Evolutionary conservation across 2,329 filamentous ascomycete species (phyloP).

Genomic region (Fusarium fujikuroi): DNA sequence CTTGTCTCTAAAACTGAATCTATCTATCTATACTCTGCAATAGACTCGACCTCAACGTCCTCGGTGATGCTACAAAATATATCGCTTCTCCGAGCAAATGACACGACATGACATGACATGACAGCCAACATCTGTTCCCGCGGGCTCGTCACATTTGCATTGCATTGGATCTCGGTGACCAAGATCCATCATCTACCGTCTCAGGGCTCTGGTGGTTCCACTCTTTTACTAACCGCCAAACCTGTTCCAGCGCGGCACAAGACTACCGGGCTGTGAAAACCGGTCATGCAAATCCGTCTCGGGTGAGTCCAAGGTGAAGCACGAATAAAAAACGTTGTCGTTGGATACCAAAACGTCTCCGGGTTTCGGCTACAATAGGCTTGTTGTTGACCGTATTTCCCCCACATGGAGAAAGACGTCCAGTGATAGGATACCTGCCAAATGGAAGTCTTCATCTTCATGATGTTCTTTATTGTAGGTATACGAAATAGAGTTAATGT

Average conservation of each 20-base stretch:
- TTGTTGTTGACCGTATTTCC: slow-evolving; percentile 25
- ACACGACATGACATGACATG: slow-evolving; percentile 5
- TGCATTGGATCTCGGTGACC: slow-evolving; percentile 19
- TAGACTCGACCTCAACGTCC: neutral
- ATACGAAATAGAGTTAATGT: neutral
- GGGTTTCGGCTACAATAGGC: slow-evolving; percentile 39
- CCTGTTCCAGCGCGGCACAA: slow-evolving; percentile 40
- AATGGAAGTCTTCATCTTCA: neutral
- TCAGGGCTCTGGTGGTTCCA: slow-evolving; percentile 25
- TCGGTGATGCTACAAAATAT: neutral
- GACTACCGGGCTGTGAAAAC: slow-evolving; percentile 34
- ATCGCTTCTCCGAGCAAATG: neutral
- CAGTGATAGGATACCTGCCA: neutral
- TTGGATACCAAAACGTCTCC: slow-evolving; percentile 12
- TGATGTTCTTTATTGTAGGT: neutral
- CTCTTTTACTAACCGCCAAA: slow-evolving; percentile 36
- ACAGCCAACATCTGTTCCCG: slow-evolving; percentile 19
- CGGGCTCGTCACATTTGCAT: slow-evolving; percentile 23
- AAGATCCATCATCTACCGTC: slow-evolving; percentile 26
- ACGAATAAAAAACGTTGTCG: slow-evolving; percentile 22
- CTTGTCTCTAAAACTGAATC: neutral
- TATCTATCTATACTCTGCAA: neutral
- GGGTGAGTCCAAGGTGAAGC: slow-evolving; percentile 25
- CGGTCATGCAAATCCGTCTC: slow-evolving; percentile 34
- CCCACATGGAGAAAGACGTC: slow-evolving; percentile 30